Conservation (phyloP, 495 filamentous ascomycete species). For the Wilcoxina mikolae region DNA sequence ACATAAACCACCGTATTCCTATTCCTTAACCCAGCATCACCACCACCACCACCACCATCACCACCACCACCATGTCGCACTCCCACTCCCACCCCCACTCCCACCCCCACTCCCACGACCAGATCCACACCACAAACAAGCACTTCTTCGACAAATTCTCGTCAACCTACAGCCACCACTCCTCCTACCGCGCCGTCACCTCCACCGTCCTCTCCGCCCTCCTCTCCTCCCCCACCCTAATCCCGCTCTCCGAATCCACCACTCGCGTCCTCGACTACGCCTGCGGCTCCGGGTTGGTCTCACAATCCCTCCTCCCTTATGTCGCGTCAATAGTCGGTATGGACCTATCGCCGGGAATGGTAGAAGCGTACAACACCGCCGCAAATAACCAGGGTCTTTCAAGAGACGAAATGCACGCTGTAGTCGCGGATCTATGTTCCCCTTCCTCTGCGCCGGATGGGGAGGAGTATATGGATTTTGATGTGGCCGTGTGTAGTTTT, state of each 20-base stretch:
- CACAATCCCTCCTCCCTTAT: constrained; percentile 36
- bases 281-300: constrained; percentile 44
- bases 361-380: constrained; percentile 35
- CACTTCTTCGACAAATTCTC: not conserved
- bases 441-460: constrained; percentile 30
- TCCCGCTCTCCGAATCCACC: constrained; percentile 26
- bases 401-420: constrained; percentile 30
- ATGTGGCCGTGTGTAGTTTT: constrained; percentile 41
- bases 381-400: constrained; percentile 30
- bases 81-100: not conserved
- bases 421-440: constrained; percentile 27
- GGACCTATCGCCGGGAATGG: constrained; percentile 45
- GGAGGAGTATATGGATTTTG: constrained; percentile 40
- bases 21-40: no score
- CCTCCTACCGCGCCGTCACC: not conserved
- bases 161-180: not conserved
- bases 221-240: not conserved
- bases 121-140: not conserved
- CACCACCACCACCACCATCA: no score
- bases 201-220: not conserved
- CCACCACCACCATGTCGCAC: not conserved
- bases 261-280: constrained; percentile 48
- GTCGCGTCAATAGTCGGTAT: constrained; percentile 39
- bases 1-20: no score
- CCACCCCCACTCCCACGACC: not conserved